Evolutionary conservation across 2,329 filamentous ascomycete species (phyloP), one percentile per base, ranked within the genome.

Genomic region (Chaetothyriales sp.): DNA sequence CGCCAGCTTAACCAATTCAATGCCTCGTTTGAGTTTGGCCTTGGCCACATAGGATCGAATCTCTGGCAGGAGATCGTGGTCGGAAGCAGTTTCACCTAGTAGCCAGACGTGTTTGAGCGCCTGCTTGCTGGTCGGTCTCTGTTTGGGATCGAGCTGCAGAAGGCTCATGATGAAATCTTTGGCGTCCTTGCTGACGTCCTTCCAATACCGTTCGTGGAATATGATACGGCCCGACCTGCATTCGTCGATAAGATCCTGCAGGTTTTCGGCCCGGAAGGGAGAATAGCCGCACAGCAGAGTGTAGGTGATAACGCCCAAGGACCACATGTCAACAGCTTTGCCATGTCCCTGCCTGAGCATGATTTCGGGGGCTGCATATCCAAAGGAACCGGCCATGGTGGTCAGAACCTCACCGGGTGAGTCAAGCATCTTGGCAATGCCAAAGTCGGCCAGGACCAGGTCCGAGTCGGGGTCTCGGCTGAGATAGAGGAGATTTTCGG

Each of bases 241-340:
- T 70, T 98, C 92, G 56, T 95, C 86, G 59, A 98, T 93, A 58
- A 98, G 75, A 62, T 96, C 92, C 58, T 84, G 78, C 47, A 98
- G 75, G 62, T 86, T 95, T 72, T 98, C 92, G 55, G 88, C 92
- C 59, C 92, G 83, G 78, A 98, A 98, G 18, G 92, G 92, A 44
- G 90, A 95, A 73, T 98, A 98, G 60, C 92, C 92, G 66, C 93
- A 98, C 48, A 98, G 84, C 25, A 98, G 76, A 15, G 92, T 98
- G 70, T 98, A 98, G 43, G 92, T 96, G 63, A 98, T 98, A 63
- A 98, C 92, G 55, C 92, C 92, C 70, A 98, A 78, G 2, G 92
- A 96, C 92, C 92, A 98, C 86, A 98, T 95, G 65, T 98, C 92
- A 32, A 96, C 92, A 3, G 92, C 87, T 70, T 96, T 98, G 65